phyloP scores from a whole-genome alignment of 441 rosid genomes.

The Adansonia gregorii region DNA sequence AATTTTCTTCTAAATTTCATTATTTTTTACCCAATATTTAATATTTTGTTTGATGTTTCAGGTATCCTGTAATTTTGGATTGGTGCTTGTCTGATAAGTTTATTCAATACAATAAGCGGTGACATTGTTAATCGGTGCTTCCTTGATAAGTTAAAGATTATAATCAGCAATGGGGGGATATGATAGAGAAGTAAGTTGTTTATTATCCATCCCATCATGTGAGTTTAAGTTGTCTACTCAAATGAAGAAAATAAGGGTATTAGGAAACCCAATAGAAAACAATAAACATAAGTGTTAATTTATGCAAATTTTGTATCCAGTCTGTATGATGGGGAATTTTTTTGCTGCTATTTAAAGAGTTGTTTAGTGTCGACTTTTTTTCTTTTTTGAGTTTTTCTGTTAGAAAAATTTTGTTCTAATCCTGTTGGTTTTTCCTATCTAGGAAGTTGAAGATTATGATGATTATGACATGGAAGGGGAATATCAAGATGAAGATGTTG shows the following conservation, averaged over 20 bases:
- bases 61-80: conserved; percentile 10
- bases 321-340: not conserved
- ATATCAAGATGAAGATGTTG: conserved; percentile 41
- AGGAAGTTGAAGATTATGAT: conserved; percentile 77
- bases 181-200: conserved; percentile 11
- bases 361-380: not conserved
- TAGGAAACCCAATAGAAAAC: not conserved
- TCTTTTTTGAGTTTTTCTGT: too few relatives aligned
- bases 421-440: not conserved
- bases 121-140: not conserved
- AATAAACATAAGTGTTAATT: not conserved
- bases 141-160: not conserved
- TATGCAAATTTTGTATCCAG: not conserved
- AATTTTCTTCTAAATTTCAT: not conserved
- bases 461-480: conserved; percentile 68
- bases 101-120: not conserved
- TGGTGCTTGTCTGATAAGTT: conserved; percentile 15
- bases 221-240: not conserved
- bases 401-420: not conserved
- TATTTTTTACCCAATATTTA: not conserved
- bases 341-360: not conserved
- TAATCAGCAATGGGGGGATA: conserved; percentile 16
- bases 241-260: not conserved
- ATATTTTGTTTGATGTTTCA: conserved; percentile 9
- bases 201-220: too few relatives aligned